Conservation (phyloP, 192 early-diverging fungal genomes). For the Entomortierella parvispora region DNA sequence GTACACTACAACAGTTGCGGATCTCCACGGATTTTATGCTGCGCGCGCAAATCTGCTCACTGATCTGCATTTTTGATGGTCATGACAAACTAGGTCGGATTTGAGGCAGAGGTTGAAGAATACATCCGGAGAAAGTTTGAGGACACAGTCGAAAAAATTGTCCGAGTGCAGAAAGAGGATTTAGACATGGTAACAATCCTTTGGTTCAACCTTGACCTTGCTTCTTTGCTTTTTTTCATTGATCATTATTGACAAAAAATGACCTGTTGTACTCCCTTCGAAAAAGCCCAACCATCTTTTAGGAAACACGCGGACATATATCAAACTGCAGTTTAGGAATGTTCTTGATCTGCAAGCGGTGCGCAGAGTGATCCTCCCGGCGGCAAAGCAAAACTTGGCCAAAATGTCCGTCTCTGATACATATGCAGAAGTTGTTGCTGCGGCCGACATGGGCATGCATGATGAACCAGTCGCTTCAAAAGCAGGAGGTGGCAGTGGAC, state of each 20-base stretch:
- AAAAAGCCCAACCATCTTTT: constrained; percentile 83
- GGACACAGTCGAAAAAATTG: constrained; percentile 69
- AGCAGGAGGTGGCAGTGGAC: constrained; percentile 57
- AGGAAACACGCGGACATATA: constrained; percentile 71
- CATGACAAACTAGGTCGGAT: constrained; percentile 60
- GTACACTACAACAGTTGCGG: constrained; percentile 41
- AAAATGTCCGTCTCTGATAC: constrained; percentile 68
- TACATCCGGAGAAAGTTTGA: constrained; percentile 80
- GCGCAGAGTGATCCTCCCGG: constrained; percentile 75
- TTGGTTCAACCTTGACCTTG: neutral
- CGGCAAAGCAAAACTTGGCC: constrained; percentile 74
- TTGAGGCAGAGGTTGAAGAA: constrained; percentile 87
- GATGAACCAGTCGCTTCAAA: constrained; percentile 34
- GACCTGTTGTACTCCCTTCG: too few species aligned
- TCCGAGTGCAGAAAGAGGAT: constrained; percentile 82
- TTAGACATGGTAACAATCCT: constrained; percentile 70
- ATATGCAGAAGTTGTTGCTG: constrained; percentile 77
- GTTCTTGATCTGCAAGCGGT: constrained; percentile 82
- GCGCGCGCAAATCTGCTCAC: constrained; percentile 1
- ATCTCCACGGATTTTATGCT: constrained; percentile 1
- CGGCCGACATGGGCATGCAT: constrained; percentile 23
- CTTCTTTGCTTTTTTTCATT: neutral
- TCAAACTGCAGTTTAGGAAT: constrained; percentile 89
- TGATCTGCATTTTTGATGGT: neutral
- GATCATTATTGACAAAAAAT: neutral